Base-by-base conservation (phyloP, 2,329 filamentous ascomycete species). In the Mycosphaerella arachidis region DNA sequence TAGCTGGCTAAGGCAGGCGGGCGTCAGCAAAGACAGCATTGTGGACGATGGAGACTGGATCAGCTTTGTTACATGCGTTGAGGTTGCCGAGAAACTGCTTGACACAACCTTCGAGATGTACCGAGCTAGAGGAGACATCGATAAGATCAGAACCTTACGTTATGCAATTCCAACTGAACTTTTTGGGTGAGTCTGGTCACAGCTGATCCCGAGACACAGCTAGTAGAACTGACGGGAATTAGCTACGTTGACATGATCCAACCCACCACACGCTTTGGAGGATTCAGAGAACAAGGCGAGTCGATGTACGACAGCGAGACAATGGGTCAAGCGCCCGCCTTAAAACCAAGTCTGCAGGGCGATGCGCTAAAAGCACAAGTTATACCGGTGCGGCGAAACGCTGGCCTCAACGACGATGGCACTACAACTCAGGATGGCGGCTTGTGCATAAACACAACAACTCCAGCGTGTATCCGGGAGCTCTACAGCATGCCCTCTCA, bases 161-260 rank as follows among this genome's bases (percentile, higher is more conserved):
- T 90, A 89, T 72, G 87, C 84, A 0, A 79, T 89, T 1, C 87
- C 86, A 0, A 76, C 76, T 54, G 72, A 78, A 0, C 72, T 89
- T 7, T 77, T 79, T 55, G 67, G 76, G 48, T 78, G 84, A 29
- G 60, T 57, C 20, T 20, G 16, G 20, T 16, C 53, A 16, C 10
- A 35, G 37, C n/a, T 4, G 29, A 13, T 33, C 12, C 13, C 20
- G 40, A 24, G 20, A 29, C 27, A 27, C 12, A 30, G n/a, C n/a
- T 4, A 5, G n/a, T 16, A 20, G 29, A 46, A 40, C 53, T 57
- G n/a, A 62, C 29, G n/a, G 20, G 4, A 16, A 4, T 27, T 30
- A 58, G 58, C 27, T 57, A 35, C 66, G 78, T 89, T 59, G 82
- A 84, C 65, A 79, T 81, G 37, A 80, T 85, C 30, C 83, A 85